phyloP scores from a whole-genome alignment of 2,329 filamentous ascomycete species.

The Xylaria multiplex region DNA sequence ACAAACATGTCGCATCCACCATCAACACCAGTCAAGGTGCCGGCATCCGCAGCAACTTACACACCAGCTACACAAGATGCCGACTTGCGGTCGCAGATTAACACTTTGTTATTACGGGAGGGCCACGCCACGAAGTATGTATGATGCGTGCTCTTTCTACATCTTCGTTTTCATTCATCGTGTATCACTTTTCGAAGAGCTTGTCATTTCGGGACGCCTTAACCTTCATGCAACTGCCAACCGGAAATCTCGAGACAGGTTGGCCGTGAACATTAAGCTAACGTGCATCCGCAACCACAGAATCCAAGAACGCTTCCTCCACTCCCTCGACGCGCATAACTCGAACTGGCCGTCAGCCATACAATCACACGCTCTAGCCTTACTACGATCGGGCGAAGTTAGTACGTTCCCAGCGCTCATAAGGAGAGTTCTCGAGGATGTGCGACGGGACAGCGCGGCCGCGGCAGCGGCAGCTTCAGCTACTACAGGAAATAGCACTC shows the following conservation, averaged over 20 bases:
- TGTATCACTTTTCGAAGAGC: not conserved
- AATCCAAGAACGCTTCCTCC: conserved; percentile 72
- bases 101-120: conserved; percentile 65
- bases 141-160: conserved; percentile 13
- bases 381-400: conserved; percentile 69
- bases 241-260: not conserved
- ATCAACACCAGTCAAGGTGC: conserved; percentile 69
- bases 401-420: conserved; percentile 71
- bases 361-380: conserved; percentile 67
- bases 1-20: conserved; percentile 57
- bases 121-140: conserved; percentile 68
- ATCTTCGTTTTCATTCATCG: conserved; percentile 5
- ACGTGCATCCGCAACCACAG: conserved; percentile 50
- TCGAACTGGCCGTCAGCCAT: conserved; percentile 71
- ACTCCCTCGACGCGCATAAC: conserved; percentile 67
- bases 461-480: conserved; percentile 46
- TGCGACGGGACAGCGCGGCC: conserved; percentile 61
- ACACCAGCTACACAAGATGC: conserved; percentile 69
- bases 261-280: conserved; percentile 9
- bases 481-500: conserved; percentile 36
- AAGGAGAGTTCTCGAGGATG: conserved; percentile 69
- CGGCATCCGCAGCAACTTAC: conserved; percentile 67
- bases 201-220: conserved; percentile 15
- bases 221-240: not conserved
- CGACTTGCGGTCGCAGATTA: conserved; percentile 71